Percentiles rank a stretch among this genome's conserved stretches.
phyloP scores from a whole-genome alignment of 495 filamentous ascomycete genomes.

The Staphylotrichum longicolle region DNA sequence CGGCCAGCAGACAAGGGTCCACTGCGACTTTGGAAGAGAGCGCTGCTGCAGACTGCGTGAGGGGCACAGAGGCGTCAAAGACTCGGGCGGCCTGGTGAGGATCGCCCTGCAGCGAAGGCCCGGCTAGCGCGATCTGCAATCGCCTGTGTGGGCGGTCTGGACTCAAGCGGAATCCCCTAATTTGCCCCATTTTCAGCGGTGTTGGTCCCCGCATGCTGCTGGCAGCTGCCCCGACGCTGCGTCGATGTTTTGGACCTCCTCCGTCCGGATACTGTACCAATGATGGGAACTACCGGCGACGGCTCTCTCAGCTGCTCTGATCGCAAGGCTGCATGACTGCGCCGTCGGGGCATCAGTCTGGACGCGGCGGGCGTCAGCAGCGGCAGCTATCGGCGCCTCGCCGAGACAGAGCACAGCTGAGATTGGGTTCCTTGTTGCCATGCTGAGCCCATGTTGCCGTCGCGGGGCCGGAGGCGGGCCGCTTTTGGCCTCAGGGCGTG shows the following conservation, averaged over 20 bases:
- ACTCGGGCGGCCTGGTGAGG: neutral
- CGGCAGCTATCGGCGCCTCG: too few relatives aligned
- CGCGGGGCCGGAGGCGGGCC: neutral
- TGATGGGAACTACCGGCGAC: too few relatives aligned
- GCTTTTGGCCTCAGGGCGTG: neutral
- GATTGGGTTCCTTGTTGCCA: too few relatives aligned
- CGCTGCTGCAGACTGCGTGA: neutral
- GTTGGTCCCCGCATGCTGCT: neutral
- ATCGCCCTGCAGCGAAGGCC: neutral
- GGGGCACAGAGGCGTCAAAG: neutral
- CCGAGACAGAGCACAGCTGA: too few relatives aligned
- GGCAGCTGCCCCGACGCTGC: too few relatives aligned
- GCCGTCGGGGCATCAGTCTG: too few relatives aligned
- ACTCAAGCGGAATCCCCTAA: neutral
- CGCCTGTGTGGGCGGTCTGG: conserved; percentile 4
- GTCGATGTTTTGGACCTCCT: too few relatives aligned
- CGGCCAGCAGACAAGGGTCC: neutral
- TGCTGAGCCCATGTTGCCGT: too few relatives aligned
- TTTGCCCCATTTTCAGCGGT: conserved; percentile 1
- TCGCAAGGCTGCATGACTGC: too few relatives aligned
- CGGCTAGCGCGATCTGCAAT: conserved; percentile 1
- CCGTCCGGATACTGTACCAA: too few relatives aligned
- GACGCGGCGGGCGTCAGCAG: too few relatives aligned
- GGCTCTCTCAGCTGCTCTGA: too few relatives aligned
- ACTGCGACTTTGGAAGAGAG: neutral